Evolutionary conservation across 768 basidiomycete genomes (phyloP).

Genomic region (Hemileccinum impolitum): DNA sequence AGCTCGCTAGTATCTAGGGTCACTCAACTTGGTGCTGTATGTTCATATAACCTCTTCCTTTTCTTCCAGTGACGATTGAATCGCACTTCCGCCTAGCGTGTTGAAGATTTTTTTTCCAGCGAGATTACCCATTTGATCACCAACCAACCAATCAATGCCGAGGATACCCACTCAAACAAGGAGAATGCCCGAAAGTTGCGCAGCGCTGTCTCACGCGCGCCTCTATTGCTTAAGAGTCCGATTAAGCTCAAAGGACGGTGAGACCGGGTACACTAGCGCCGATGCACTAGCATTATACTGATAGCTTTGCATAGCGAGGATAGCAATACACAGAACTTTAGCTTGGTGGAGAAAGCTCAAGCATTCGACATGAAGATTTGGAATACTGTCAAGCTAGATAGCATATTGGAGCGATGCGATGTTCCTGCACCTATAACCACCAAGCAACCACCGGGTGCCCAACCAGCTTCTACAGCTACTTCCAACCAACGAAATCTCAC

Average conservation of each 20-base stretch:
- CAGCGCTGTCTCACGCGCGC: slow-evolving; percentile 20
- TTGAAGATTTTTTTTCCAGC: slow-evolving; percentile 87
- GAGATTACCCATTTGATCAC: slow-evolving; percentile 88
- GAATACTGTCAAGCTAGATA: slow-evolving; percentile 68
- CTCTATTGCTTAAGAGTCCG: slow-evolving; percentile 55
- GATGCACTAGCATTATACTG: background rate
- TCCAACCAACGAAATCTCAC: slow-evolving; percentile 49
- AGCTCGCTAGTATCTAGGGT: slow-evolving; percentile 54
- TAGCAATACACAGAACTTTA: slow-evolving; percentile 33
- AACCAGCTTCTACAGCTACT: slow-evolving; percentile 29
- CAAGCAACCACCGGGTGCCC: slow-evolving; percentile 27
- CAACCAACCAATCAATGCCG: slow-evolving; percentile 41
- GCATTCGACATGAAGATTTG: slow-evolving; percentile 84
- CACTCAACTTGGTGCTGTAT: slow-evolving; percentile 70
- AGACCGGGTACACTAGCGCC: slow-evolving; percentile 16
- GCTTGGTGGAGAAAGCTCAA: slow-evolving; percentile 63
- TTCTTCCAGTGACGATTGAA: slow-evolving; percentile 1
- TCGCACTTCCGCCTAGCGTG: slow-evolving; percentile 47
- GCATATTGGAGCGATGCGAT: slow-evolving; percentile 67
- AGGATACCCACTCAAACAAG: slow-evolving; percentile 48
- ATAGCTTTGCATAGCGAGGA: slow-evolving; percentile 26
- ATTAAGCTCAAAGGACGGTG: slow-evolving; percentile 60
- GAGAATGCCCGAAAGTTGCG: slow-evolving; percentile 54
- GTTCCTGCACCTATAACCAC: slow-evolving; percentile 29
- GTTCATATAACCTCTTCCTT: slow-evolving; percentile 30